Evolutionary conservation across 2,329 filamentous ascomycete species (phyloP).

Genomic region (Cryphonectria carpinicola): DNA sequence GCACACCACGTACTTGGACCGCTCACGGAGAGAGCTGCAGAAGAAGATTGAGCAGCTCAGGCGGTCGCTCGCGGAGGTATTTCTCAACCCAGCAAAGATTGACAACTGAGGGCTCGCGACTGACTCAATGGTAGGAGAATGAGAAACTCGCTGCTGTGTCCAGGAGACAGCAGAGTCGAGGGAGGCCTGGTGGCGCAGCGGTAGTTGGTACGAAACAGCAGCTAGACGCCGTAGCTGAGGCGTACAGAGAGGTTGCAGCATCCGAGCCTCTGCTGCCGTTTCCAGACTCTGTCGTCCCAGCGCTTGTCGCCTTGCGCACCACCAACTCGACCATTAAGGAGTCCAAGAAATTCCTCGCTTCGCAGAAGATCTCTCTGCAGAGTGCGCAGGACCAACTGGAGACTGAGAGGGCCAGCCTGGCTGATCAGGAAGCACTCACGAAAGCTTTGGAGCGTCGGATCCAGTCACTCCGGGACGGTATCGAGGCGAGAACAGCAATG

Average conservation of each 20-base stretch:
- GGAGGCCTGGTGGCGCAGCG: not conserved
- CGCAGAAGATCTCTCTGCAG: slow-evolving; percentile 48
- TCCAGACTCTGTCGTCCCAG: slow-evolving; percentile 69
- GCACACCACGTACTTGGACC: slow-evolving; percentile 62
- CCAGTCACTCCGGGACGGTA: slow-evolving; percentile 58
- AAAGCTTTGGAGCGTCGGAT: slow-evolving; percentile 61
- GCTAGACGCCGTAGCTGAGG: slow-evolving; percentile 59
- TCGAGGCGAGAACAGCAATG: slow-evolving; percentile 60
- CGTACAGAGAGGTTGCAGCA: slow-evolving; percentile 66
- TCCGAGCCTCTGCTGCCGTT: slow-evolving; percentile 68
- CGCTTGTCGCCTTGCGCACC: slow-evolving; percentile 71
- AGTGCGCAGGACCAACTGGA: slow-evolving; percentile 53
- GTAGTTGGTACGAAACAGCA: slow-evolving; percentile 19
- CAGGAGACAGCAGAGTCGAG: slow-evolving; percentile 28
- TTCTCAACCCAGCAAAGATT: slow-evolving; percentile 19
- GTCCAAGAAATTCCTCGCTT: slow-evolving; percentile 61
- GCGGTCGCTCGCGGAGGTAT: slow-evolving; percentile 51
- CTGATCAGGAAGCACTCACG: slow-evolving; percentile 60
- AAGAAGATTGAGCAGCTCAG: slow-evolving; percentile 59
- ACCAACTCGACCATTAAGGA: slow-evolving; percentile 67
- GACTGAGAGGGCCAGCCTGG: slow-evolving; percentile 52
- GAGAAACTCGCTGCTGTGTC: slow-evolving; percentile 4
- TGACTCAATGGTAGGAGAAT: slow-evolving; percentile 19
- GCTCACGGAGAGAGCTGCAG: slow-evolving; percentile 70
- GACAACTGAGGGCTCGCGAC: slow-evolving; percentile 19